phyloP scores from a whole-genome alignment of 768 basidiomycete species.

The Kwoniella sp. region DNA sequence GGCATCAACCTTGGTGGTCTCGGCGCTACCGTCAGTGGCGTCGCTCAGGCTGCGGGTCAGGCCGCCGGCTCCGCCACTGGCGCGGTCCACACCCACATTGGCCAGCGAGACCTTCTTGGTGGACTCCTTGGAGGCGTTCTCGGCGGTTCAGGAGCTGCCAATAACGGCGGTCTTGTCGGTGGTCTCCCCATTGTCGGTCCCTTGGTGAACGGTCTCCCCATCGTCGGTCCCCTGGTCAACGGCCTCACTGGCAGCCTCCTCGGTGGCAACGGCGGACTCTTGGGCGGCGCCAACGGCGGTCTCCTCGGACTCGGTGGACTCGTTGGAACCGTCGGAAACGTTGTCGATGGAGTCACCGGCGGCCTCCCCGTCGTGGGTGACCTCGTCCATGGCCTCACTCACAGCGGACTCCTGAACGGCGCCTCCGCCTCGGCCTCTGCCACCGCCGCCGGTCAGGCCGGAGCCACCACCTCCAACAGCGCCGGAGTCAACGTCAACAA shows the following conservation, averaged over 20 bases:
- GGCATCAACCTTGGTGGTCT: conserved; percentile 6
- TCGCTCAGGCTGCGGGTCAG: not conserved
- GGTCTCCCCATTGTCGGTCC: conserved; percentile 1
- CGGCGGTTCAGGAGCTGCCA: not conserved
- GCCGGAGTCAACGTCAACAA: conserved; percentile 1
- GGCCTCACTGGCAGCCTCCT: conserved; percentile 7
- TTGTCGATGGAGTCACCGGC: conserved; percentile 6
- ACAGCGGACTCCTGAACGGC: conserved; percentile 3
- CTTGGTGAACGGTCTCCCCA: conserved; percentile 1
- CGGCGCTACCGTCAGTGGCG: conserved; percentile 1
- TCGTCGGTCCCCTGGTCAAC: conserved; percentile 7
- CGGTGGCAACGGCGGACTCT: not conserved
- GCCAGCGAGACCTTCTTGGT: not conserved
- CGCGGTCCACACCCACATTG: not conserved
- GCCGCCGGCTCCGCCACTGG: conserved; percentile 2
- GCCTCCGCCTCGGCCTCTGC: conserved; percentile 1
- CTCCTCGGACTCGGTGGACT: not conserved
- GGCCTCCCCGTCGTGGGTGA: conserved; percentile 8
- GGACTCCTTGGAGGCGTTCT: conserved; percentile 6
- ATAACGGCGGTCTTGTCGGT: not conserved
- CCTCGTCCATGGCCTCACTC: conserved; percentile 8
- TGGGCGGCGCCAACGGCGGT: not conserved
- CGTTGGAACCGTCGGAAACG: conserved; percentile 2
- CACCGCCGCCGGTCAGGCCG: conserved; percentile 2
- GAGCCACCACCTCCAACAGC: conserved; percentile 3